phyloP scores from a whole-genome alignment of 352 stramenopile genomes.

The Thalassiosira sp. region DNA sequence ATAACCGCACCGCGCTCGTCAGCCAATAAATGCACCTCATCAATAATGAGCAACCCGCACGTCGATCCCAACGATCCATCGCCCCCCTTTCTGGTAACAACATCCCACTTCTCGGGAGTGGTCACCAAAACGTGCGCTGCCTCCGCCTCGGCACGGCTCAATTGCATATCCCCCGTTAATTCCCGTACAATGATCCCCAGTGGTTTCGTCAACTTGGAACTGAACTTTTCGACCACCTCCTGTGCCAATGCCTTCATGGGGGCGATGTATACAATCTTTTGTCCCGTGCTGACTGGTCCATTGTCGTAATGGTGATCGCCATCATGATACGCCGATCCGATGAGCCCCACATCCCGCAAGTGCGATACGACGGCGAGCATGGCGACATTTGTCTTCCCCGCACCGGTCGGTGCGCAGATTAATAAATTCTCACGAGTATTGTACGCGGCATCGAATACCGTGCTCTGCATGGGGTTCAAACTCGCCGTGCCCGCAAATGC shows the following conservation, averaged over 20 bases:
- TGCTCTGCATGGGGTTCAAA: constrained; percentile 98
- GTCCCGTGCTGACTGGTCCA: constrained; percentile 38
- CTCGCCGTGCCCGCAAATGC: constrained; percentile 83
- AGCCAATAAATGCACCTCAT: constrained; percentile 98
- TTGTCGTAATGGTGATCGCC: constrained; percentile 39
- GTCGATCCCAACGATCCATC: constrained; percentile 89
- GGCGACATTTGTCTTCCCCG: constrained; percentile 99
- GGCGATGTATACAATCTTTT: constrained; percentile 83
- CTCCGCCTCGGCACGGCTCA: constrained; percentile 96
- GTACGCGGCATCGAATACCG: constrained; percentile 95
- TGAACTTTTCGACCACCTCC: constrained; percentile 99
- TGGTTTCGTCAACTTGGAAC: constrained; percentile 85
- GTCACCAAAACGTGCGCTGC: constrained; percentile 93
- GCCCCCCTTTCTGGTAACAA: constrained; percentile 96
- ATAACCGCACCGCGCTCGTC: constrained; percentile 98
- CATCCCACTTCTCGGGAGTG: constrained; percentile 99
- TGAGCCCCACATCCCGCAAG: constrained; percentile 79
- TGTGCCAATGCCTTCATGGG: constrained; percentile 87
- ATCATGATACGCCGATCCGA: constrained; percentile 40
- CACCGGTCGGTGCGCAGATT: constrained; percentile 89
- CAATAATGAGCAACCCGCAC: constrained; percentile 98
- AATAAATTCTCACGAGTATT: constrained; percentile 95
- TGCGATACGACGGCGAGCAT: constrained; percentile 95
- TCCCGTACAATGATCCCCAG: constrained; percentile 89
- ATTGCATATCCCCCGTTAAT: constrained; percentile 97